A percentile compares a stretch with the other conserved stretches of the same genome.
These are phyloP conservation scores for Kodamaea jinghongensis DNA, from an alignment of 805 yeast genomes.

Conservation along the genomic window DNA sequence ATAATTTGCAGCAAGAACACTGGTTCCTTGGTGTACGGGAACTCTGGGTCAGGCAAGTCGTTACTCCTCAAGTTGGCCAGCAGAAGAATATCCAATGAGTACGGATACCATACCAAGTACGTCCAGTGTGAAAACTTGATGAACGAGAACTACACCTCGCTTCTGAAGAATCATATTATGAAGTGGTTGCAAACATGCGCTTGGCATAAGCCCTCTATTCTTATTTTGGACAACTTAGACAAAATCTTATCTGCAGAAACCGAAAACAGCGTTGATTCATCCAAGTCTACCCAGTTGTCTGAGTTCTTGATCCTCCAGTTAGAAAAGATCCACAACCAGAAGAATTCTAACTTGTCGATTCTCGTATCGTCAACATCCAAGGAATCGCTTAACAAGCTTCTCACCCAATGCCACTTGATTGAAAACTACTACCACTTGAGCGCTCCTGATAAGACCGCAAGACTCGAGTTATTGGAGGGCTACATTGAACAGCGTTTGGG, in stretches of 20 bases:
- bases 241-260: conserved; percentile 64
- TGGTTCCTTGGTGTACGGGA: conserved; percentile 67
- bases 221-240: conserved; percentile 79
- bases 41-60: conserved; percentile 82
- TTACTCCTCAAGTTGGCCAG: conserved; percentile 46
- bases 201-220: conserved; percentile 76
- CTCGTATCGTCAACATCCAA: conserved; percentile 63
- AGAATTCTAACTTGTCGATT: conserved; percentile 49
- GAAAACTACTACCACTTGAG: conserved; percentile 58
- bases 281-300: conserved; percentile 60
- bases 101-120: conserved; percentile 46
- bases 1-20: conserved; percentile 43
- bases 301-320: conserved; percentile 52
- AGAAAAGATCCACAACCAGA: conserved; percentile 42
- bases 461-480: conserved; percentile 47
- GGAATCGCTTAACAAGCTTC: conserved; percentile 57
- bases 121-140: conserved; percentile 54
- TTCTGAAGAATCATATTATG: conserved; percentile 43
- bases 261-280: conserved; percentile 52
- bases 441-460: conserved; percentile 66
- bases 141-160: conserved; percentile 49
- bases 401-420: conserved; percentile 68
- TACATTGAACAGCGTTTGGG: conserved; percentile 30
- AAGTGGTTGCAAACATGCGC: conserved; percentile 50
- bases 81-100: conserved; percentile 28